Evolutionary conservation across 1,139 yeast species (phyloP).

Genomic region (Sugiyamaella paludigena): DNA sequence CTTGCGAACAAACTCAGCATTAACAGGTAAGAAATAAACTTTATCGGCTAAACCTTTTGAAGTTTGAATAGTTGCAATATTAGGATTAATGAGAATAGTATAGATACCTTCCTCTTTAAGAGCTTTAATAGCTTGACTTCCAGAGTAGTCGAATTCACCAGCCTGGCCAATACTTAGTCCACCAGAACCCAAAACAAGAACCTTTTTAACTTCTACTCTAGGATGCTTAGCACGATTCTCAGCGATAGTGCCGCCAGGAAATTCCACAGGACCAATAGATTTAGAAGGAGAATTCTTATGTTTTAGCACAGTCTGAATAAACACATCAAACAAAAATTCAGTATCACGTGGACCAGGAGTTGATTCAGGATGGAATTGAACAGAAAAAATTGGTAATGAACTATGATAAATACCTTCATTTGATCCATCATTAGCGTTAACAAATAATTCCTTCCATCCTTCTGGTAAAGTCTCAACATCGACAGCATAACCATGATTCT

Average conservation of each 20-base stretch:
- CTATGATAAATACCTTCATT: conserved; percentile 97
- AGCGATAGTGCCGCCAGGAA: conserved; percentile 83
- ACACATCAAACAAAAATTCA: conserved; percentile 93
- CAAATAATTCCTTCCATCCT: conserved; percentile 94
- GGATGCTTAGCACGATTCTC: conserved; percentile 68
- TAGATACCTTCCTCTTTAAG: conserved; percentile 96
- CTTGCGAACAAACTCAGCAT: conserved; percentile 92
- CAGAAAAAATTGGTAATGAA: conserved; percentile 90
- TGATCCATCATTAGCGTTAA: conserved; percentile 94
- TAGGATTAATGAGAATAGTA: conserved; percentile 93
- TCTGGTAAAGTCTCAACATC: conserved; percentile 65
- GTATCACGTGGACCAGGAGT: conserved; percentile 99
- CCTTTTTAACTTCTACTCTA: conserved; percentile 83
- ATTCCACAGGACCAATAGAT: conserved; percentile 63
- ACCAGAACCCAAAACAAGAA: conserved; percentile 95
- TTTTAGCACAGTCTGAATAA: conserved; percentile 76
- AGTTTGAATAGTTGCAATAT: conserved; percentile 97
- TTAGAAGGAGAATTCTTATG: conserved; percentile 51
- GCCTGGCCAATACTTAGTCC: conserved; percentile 99
- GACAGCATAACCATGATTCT: conserved; percentile 98
- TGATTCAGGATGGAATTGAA: conserved; percentile 99
- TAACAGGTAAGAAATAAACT: conserved; percentile 95
- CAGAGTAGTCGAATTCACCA: conserved; percentile 98
- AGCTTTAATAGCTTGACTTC: conserved; percentile 78
- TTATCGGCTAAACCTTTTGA: conserved; percentile 97